Conservation (phyloP, 345 rosid species). For the Acer negundo region DNA sequence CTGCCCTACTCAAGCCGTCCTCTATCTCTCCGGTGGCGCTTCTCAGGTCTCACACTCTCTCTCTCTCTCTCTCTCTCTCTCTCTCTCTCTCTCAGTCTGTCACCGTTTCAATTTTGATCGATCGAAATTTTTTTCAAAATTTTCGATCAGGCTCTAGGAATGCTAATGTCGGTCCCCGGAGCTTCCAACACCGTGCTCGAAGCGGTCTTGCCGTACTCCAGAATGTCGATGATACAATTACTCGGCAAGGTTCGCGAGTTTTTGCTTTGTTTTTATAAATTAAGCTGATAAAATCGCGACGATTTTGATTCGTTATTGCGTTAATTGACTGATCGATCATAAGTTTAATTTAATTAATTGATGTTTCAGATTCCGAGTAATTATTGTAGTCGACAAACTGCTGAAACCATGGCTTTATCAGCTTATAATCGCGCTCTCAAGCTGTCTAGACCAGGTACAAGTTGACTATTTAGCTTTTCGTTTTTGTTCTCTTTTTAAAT, state of each 20-base stretch:
- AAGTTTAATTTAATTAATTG: background rate
- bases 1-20: slow-evolving; percentile 66
- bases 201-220: slow-evolving; percentile 78
- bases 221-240: slow-evolving; percentile 61
- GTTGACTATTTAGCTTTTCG: background rate
- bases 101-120: background rate
- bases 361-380: slow-evolving; percentile 59
- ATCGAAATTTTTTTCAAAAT: background rate
- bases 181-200: slow-evolving; percentile 88
- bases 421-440: slow-evolving; percentile 91
- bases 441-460: slow-evolving; percentile 74
- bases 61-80: slow-evolving; percentile 2
- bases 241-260: slow-evolving; percentile 57
- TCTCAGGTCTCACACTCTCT: slow-evolving; percentile 53
- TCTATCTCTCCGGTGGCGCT: slow-evolving; percentile 86
- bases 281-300: background rate
- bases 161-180: slow-evolving; percentile 86
- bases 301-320: background rate
- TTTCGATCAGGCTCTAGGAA: slow-evolving; percentile 59
- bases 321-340: background rate
- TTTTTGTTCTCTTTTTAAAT: background rate
- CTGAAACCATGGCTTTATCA: slow-evolving; percentile 72
- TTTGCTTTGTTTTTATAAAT: slow-evolving; percentile 1
- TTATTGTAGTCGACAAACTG: slow-evolving; percentile 56
- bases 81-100: slow-evolving; percentile 8